Evolutionary conservation across 495 filamentous ascomycete genomes (phyloP), one percentile per base, ranked within the genome.

Genomic region (Diplogelasinospora grovesii): DNA sequence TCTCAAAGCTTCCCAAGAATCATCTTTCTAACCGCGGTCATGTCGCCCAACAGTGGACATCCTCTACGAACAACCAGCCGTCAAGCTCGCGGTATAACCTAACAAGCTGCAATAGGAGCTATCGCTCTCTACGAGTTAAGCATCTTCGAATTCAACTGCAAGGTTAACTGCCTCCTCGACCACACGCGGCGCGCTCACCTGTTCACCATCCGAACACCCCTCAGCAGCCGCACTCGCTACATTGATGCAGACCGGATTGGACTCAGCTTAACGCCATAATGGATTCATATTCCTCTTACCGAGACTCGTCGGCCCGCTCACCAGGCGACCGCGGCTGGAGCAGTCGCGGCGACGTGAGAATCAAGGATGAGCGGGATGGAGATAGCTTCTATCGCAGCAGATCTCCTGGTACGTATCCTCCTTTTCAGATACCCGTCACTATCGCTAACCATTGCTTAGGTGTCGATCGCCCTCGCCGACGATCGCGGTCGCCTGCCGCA

Each of bases 401-500:
- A 52, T 77, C 73, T 45, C 73, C 74, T 48, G 73, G 73, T 77
- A 59, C 55, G 71, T 52, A 44, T n/a, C n/a, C n/a, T n/a, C n/a
- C n/a, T n/a, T n/a, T n/a, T 35, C 40, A 28, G 26, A 38, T 22
- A 16, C 14, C 30, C 1, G 6, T n/a, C 30, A 18, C 47, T 39
- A 39, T 47, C 33, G 22, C 34, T 43, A 37, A 34, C 30, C 48
- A 29, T 13, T 46, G 10, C 27, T 11, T 43, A 69, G 60, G 53
- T 28, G 52, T 56, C 40, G 68, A 74, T 18, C 63, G 70, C 43
- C 57, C 51, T 19, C 66, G 73, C 5, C 70, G 72, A 30, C 80
- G 86, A 36, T 87, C 84, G 18, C 77, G 86, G 14, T 90, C 86
- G 3, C 86, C 86, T 16, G 53, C 64, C 19, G 65, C 75, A 29